Base-by-base conservation (phyloP, 345 rosid species). In the Brassica rapa region DNA sequence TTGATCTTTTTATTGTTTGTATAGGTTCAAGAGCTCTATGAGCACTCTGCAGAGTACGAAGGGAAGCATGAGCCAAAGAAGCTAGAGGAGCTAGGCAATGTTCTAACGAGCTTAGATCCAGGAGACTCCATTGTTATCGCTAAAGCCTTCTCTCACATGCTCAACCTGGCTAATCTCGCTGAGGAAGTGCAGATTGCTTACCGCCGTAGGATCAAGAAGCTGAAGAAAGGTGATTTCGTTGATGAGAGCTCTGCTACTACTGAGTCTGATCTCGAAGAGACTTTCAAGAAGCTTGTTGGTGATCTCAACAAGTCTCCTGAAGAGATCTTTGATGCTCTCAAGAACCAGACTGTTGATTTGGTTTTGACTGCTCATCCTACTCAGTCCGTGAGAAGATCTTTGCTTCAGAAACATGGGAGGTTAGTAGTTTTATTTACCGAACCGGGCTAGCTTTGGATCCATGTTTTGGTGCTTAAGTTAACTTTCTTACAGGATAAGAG, bases 351-450 rank as follows among this genome's bases (percentile, higher is more conserved):
- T 27, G 99, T 95, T 55, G 99, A 93, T 87, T 87, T 95, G 80
- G 99, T 95, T 74, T 84, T 94, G 6, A 94, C 98, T 81, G 98
- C 98, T 79, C 98, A 94, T 81, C 98, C 98, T 73, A 94, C 98
- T 59, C 98, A 94, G 74, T 92, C 98, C 10, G 88, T 94, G 23
- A 91, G 97, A 55, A 85, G 98, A 89, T 94, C 98, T 39, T 87
- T 94, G 84, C 98, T 94, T 80, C 97, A 94, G 83, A 94, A 94
- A 78, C 98, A 92, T 70, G 97, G 85, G 55, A 92, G 98, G 98
- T 94, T 75, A 41, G 83, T 75, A 4, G 41, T 0, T 62, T 16
- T 1, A 0, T 10, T 10, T 25, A 33, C 39, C 1, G 1, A 10
- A 64, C 33, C 25, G 8, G 0, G 1, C 0, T 64, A 8, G 69